phyloP scores from a whole-genome alignment of 1,139 yeast species.

The Hemisphaericaspora subhashii region DNA sequence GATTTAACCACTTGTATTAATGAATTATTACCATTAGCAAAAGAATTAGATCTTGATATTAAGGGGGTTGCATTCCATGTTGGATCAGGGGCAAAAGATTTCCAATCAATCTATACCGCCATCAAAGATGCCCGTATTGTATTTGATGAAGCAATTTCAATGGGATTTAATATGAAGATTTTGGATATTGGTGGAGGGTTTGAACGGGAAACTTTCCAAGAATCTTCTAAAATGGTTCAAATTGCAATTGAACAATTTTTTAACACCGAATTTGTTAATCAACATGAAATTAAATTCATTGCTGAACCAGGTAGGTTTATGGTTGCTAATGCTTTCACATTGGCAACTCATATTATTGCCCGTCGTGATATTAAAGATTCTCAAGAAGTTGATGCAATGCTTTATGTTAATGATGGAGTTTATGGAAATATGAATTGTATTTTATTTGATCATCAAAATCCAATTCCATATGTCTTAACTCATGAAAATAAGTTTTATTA shows the following conservation, averaged over 20 bases:
- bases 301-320: slow-evolving; percentile 96
- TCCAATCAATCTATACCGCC: slow-evolving; percentile 67
- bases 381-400: slow-evolving; percentile 35
- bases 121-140: slow-evolving; percentile 67
- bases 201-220: slow-evolving; percentile 62
- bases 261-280: slow-evolving; percentile 37
- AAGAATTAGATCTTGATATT: slow-evolving; percentile 58
- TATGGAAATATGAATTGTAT: slow-evolving; percentile 95
- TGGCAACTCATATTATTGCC: slow-evolving; percentile 84
- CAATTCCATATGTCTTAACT: slow-evolving; percentile 64
- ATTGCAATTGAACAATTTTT: slow-evolving; percentile 58
- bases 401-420: slow-evolving; percentile 92
- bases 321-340: slow-evolving; percentile 82
- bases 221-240: slow-evolving; percentile 61
- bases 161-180: slow-evolving; percentile 51
- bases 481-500: slow-evolving; percentile 52
- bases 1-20: slow-evolving; percentile 52
- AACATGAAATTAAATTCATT: slow-evolving; percentile 54
- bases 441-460: slow-evolving; percentile 86
- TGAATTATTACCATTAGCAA: slow-evolving; percentile 61
- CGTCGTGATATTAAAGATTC: slow-evolving; percentile 48
- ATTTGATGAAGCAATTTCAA: slow-evolving; percentile 57
- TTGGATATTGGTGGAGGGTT: slow-evolving; percentile 97
- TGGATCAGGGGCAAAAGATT: slow-evolving; percentile 90
- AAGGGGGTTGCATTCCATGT: slow-evolving; percentile 94